Conservation (phyloP, 2,329 filamentous ascomycete species). For the Verticillium longisporum region DNA sequence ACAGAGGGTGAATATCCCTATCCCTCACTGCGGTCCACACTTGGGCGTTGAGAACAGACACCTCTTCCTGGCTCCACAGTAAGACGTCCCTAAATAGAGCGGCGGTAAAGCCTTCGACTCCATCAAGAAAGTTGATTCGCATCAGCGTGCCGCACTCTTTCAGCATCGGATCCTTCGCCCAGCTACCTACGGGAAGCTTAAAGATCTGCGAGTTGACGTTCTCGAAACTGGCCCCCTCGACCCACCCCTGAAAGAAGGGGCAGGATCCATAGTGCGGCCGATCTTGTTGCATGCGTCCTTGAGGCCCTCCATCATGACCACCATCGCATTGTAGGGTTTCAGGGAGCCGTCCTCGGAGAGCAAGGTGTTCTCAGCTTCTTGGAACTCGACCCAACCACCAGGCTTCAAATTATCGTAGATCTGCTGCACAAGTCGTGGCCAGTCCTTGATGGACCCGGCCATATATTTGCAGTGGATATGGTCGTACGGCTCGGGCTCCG, state of each 20-base stretch:
- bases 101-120: constrained; percentile 14
- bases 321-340: constrained; percentile 1
- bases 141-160: constrained; percentile 28
- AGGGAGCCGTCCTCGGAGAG: constrained; percentile 4
- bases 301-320: constrained; percentile 15
- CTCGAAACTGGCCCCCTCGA: constrained; percentile 22
- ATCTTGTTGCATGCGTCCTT: constrained; percentile 17
- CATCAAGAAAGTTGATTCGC: constrained; percentile 13
- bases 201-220: constrained; percentile 18
- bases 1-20: constrained; percentile 20
- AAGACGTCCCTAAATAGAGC: constrained; percentile 20
- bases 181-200: constrained; percentile 22
- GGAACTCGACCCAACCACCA: constrained; percentile 6
- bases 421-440: constrained; percentile 12
- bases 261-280: constrained; percentile 21
- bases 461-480: constrained; percentile 17
- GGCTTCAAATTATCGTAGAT: constrained; percentile 5
- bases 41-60: constrained; percentile 15
- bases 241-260: constrained; percentile 14
- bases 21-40: constrained; percentile 19
- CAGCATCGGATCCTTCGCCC: constrained; percentile 31
- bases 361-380: constrained; percentile 2
- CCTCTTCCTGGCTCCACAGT: constrained; percentile 17
- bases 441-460: constrained; percentile 20
- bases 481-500: constrained; percentile 2